These are phyloP conservation scores for Exophiala phaeomuriformis DNA, from an alignment of 2,329 filamentous ascomycete species.

Conservation along the genomic window DNA sequence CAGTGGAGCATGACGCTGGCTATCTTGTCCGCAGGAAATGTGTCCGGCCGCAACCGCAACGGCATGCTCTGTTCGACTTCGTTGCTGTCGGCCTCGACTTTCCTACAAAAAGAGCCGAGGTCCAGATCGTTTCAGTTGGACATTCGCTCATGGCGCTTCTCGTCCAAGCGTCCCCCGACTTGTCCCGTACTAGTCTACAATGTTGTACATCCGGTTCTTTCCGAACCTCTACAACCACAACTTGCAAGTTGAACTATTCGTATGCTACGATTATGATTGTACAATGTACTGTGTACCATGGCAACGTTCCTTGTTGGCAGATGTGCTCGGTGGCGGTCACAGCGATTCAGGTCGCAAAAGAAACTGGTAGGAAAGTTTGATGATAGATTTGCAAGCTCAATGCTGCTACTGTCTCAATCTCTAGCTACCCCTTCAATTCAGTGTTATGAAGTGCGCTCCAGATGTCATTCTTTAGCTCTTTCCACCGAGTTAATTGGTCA, in stretches of 20 bases:
- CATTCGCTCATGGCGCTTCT: no score
- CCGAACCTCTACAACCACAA: background rate
- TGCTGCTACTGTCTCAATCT: no score
- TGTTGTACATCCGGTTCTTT: background rate
- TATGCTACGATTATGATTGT: no score
- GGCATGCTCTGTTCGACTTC: background rate
- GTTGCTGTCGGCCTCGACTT: background rate
- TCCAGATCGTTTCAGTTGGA: background rate
- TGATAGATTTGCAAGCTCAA: no score
- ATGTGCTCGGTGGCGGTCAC: no score
- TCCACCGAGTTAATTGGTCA: background rate
- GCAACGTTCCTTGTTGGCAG: no score
- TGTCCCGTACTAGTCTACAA: background rate
- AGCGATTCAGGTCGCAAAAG: no score
- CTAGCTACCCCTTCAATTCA: no score
- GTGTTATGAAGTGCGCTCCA: no score
- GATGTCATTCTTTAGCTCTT: no score
- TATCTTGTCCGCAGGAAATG: conserved; percentile 5
- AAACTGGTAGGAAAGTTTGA: no score
- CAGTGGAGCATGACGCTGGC: background rate
- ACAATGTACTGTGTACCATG: no score
- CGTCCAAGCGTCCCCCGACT: background rate
- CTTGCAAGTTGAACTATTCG: background rate
- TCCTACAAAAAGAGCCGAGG: background rate
- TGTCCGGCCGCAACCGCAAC: background rate